phyloP scores from a whole-genome alignment of 1,284 basidiomycete species.

The Ceratobasidium sp. region DNA sequence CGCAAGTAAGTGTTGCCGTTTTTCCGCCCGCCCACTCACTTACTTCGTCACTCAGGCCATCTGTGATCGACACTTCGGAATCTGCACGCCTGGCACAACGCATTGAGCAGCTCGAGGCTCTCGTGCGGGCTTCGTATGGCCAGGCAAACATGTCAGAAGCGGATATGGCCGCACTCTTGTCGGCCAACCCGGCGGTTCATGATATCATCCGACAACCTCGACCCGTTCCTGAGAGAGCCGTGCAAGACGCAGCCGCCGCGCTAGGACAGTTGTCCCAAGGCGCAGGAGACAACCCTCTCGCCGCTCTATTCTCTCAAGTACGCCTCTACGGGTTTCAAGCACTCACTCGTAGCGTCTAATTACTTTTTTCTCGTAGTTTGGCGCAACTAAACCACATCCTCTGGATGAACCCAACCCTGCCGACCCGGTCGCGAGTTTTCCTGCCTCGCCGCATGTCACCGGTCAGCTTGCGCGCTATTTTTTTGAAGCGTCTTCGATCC shows the following conservation, averaged over 20 bases:
- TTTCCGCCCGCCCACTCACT: background rate
- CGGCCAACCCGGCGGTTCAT: background rate
- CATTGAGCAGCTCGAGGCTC: conserved; percentile 34
- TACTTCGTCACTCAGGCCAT: background rate
- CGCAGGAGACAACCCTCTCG: conserved; percentile 32
- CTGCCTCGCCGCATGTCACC: conserved; percentile 33
- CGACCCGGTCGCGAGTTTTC: conserved; percentile 32
- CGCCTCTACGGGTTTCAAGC: background rate
- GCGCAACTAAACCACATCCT: conserved; percentile 1
- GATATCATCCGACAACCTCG: background rate
- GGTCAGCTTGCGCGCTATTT: conserved; percentile 36
- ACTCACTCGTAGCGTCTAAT: background rate
- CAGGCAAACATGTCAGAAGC: conserved; percentile 32
- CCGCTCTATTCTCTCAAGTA: conserved; percentile 21
- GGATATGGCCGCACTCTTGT: conserved; percentile 28
- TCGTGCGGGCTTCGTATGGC: conserved; percentile 31
- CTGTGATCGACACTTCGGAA: conserved; percentile 28
- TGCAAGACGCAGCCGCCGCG: conserved; percentile 28
- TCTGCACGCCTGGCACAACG: conserved; percentile 24
- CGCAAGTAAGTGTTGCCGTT: conserved; percentile 16
- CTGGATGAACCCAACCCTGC: conserved; percentile 24
- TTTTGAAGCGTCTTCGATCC: conserved; percentile 34
- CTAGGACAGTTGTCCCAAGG: conserved; percentile 29
- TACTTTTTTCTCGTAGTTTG: background rate
- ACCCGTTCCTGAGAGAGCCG: conserved; percentile 19